phyloP scores from a whole-genome alignment of 2,329 filamentous ascomycete species.

The Incumbomyces delicatus region DNA sequence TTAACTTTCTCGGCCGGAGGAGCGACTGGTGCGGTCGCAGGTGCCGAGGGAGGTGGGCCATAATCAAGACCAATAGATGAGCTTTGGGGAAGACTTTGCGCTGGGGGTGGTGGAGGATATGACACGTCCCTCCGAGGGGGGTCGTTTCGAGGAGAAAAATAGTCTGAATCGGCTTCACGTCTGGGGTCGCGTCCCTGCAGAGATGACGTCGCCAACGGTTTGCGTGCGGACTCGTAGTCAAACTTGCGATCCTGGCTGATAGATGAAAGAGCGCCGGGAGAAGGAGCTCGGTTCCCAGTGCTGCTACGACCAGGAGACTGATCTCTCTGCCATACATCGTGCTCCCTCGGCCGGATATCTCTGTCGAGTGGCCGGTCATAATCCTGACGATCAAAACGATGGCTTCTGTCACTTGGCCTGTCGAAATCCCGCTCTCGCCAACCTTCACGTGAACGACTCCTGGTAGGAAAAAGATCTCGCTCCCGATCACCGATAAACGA shows the following conservation, averaged over 20 bases:
- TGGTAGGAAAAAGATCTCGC: constrained; percentile 32
- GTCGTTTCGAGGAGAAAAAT: constrained; percentile 12
- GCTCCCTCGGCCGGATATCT: constrained; percentile 22
- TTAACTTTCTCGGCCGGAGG: constrained; percentile 10
- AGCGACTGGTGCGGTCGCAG: constrained; percentile 12
- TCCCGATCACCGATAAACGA: constrained; percentile 31
- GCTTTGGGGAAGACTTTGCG: constrained; percentile 9
- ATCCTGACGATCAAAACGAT: constrained; percentile 24
- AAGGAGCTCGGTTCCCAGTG: constrained; percentile 7
- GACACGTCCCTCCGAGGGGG: neutral
- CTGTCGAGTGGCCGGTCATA: constrained; percentile 29
- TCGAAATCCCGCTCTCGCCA: constrained; percentile 35
- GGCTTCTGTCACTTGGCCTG: constrained; percentile 24
- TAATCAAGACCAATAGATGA: constrained; percentile 18
- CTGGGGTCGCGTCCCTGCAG: constrained; percentile 11
- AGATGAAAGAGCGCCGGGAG: constrained; percentile 10
- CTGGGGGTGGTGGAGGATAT: constrained; percentile 8
- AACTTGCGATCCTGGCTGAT: constrained; percentile 11
- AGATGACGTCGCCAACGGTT: constrained; percentile 12
- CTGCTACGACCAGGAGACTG: constrained; percentile 25
- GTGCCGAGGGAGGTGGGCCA: constrained; percentile 19
- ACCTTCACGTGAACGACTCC: constrained; percentile 36
- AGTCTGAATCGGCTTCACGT: constrained; percentile 19
- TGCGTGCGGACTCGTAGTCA: constrained; percentile 13
- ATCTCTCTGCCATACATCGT: constrained; percentile 31